Conservation (phyloP, 129 eudicot genomes). For the Lactuca saligna region DNA sequence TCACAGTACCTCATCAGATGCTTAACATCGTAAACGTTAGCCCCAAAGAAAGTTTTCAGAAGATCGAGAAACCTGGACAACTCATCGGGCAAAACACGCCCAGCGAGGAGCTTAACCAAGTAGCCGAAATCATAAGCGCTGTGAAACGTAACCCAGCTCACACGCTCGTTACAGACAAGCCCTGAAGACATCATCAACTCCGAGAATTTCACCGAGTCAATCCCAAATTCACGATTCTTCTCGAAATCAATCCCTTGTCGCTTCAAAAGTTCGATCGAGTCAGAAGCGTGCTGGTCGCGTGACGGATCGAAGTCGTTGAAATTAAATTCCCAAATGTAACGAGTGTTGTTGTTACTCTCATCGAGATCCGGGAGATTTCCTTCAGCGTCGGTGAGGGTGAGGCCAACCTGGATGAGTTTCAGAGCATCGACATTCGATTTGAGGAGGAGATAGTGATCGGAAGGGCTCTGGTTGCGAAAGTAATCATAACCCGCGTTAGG, state of each 20-base stretch:
- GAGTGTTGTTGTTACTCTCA: constrained; percentile 25
- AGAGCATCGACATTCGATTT: constrained; percentile 66
- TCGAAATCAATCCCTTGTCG: constrained; percentile 71
- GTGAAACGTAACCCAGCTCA: constrained; percentile 75
- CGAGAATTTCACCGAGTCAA: constrained; percentile 40
- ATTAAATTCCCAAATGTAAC: constrained; percentile 81
- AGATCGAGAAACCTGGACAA: constrained; percentile 36
- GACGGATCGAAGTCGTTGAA: constrained; percentile 65
- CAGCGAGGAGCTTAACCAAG: constrained; percentile 57
- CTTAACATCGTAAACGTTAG: constrained; percentile 75
- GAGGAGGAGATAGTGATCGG: constrained; percentile 44
- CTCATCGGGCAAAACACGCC: constrained; percentile 40
- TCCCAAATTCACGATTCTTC: constrained; percentile 31
- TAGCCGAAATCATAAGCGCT: constrained; percentile 85
- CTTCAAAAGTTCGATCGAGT: constrained; percentile 56
- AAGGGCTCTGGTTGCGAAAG: constrained; percentile 33
- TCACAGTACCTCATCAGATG: constrained; percentile 65
- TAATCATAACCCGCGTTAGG: constrained; percentile 24
- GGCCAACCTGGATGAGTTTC: constrained; percentile 70
- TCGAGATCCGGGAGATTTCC: constrained; percentile 67
- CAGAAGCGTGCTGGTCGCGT: constrained; percentile 61
- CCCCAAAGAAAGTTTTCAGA: constrained; percentile 56
- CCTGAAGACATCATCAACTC: constrained; percentile 74
- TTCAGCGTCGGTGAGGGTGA: constrained; percentile 56
- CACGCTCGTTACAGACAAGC: constrained; percentile 51